Percentiles rank a stretch among this genome's conserved stretches.
phyloP scores from a whole-genome alignment of 805 yeast genomes.

The Limtongozyma cylindracea region DNA sequence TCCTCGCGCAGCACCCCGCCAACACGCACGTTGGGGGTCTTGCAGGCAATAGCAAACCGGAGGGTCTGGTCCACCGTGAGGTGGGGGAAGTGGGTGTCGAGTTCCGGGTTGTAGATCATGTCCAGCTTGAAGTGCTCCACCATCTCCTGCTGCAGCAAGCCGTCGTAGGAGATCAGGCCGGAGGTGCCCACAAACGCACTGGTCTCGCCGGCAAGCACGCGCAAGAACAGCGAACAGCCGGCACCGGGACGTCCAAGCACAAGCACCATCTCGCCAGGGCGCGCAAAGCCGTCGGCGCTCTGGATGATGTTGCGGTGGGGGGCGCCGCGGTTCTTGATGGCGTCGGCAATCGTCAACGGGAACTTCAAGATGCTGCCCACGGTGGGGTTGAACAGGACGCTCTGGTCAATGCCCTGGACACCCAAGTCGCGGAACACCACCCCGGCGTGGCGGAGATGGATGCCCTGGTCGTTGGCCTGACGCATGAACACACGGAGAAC shows the following conservation, averaged over 20 bases:
- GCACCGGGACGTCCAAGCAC: slow-evolving; percentile 12
- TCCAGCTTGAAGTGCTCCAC: slow-evolving; percentile 28
- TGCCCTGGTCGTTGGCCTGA: slow-evolving; percentile 18
- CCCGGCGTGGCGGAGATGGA: slow-evolving; percentile 16
- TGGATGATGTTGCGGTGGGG: slow-evolving; percentile 2
- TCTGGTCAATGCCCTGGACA: slow-evolving; percentile 16
- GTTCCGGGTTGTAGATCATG: slow-evolving; percentile 29
- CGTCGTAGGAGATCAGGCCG: slow-evolving; percentile 26
- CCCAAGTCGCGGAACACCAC: slow-evolving; percentile 12
- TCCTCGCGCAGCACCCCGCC: slow-evolving; percentile 1
- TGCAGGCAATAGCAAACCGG: slow-evolving; percentile 40
- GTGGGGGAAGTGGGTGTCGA: slow-evolving; percentile 57
- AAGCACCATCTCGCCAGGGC: slow-evolving; percentile 3
- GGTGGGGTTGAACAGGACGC: slow-evolving; percentile 17
- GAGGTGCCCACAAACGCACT: slow-evolving; percentile 5
- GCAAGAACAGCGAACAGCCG: slow-evolving; percentile 14
- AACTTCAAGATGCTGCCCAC: slow-evolving; percentile 14
- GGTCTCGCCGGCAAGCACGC: slow-evolving; percentile 7
- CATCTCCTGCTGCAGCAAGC: slow-evolving; percentile 33
- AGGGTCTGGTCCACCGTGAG: slow-evolving; percentile 54
- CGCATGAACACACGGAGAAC: slow-evolving; percentile 11
- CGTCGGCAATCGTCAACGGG: slow-evolving; percentile 2
- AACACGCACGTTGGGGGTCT: slow-evolving; percentile 21
- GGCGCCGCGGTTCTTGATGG: slow-evolving; percentile 1
- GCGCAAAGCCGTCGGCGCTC: slow-evolving; percentile 2